Evolutionary conservation across 2,329 filamentous ascomycete species (phyloP), one percentile per base, ranked within the genome.

Genomic region (Epichloe elymi): DNA sequence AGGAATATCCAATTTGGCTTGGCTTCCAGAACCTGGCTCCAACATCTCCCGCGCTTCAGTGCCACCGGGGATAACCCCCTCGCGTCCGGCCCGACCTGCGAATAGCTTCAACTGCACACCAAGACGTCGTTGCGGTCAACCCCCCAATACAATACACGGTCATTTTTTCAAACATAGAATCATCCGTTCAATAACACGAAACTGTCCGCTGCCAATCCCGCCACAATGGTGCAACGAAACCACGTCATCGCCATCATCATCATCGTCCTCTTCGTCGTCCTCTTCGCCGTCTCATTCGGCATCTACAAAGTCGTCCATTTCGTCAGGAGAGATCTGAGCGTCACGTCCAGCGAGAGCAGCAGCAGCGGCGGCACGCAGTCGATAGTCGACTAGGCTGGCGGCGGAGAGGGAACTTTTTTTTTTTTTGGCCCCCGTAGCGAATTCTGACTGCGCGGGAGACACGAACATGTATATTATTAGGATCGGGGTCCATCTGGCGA

Each of bases 211-310:
- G n/a, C n/a, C 23, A 10, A 30, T 3, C 26, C 49, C 30, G 19
- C 26, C 11, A n/a, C 47, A 8, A 43, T 43, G 39, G 70, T 74
- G 59, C 78, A 83, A 65, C 68, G 75, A 69, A 84, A 84, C 75
- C 75, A 83, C 66, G 76, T 78, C 60, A 83, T 84, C 65, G 80
- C 80, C 59, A 72, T 84, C 65, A 83, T 84, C 63, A 76, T 84
- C 66, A 83, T 84, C 65, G 65, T 84, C 51, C 74, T 84, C 58
- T 83, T 84, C 68, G 64, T 80, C 61, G 67, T 83, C 46, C 74
- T 84, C 46, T 78, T 78, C 50, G 67, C 70, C 53, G 78, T 83
- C 51, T 74, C 76, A 7, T 82, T 82, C 59, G 80, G 78, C 54
- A 83, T 83, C 65, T 83, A 79, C 68, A 72, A 74, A 53, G 67